phyloP scores from a whole-genome alignment of 2,329 filamentous ascomycete species.

The Paraphoma chrysanthemicola region DNA sequence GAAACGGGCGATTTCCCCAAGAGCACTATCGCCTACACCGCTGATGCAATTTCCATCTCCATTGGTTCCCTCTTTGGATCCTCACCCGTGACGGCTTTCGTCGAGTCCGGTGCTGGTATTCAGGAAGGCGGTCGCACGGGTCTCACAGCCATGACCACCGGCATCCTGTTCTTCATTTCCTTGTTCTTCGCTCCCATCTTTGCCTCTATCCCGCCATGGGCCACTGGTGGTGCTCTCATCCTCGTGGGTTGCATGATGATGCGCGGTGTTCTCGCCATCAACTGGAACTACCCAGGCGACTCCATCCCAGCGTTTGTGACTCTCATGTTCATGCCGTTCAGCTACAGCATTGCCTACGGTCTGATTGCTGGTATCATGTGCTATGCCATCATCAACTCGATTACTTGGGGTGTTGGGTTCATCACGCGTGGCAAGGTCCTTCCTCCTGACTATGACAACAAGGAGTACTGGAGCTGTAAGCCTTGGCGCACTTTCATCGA shows the following conservation, averaged over 20 bases:
- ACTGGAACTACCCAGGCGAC: slow-evolving; percentile 83
- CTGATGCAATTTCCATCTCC: slow-evolving; percentile 81
- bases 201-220: slow-evolving; percentile 87
- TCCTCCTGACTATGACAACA: slow-evolving; percentile 36
- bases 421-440: slow-evolving; percentile 24
- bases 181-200: slow-evolving; percentile 92
- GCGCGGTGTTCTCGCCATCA: slow-evolving; percentile 78
- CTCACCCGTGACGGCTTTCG: slow-evolving; percentile 84
- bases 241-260: slow-evolving; percentile 89
- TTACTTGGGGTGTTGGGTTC: slow-evolving; percentile 58
- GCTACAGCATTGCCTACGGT: slow-evolving; percentile 86
- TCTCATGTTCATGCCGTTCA: slow-evolving; percentile 86
- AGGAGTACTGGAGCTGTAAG: slow-evolving; percentile 40
- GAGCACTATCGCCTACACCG: slow-evolving; percentile 82
- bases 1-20: slow-evolving; percentile 87
- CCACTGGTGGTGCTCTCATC: slow-evolving; percentile 85
- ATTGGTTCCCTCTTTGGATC: slow-evolving; percentile 80
- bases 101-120: slow-evolving; percentile 87
- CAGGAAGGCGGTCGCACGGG: slow-evolving; percentile 86
- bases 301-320: slow-evolving; percentile 84
- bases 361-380: slow-evolving; percentile 80
- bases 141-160: slow-evolving; percentile 77
- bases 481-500: background rate
- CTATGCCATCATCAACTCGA: slow-evolving; percentile 76
- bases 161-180: slow-evolving; percentile 78